Conservation (phyloP, 805 yeast genomes). For the Tetrapisispora pingtungensis region DNA sequence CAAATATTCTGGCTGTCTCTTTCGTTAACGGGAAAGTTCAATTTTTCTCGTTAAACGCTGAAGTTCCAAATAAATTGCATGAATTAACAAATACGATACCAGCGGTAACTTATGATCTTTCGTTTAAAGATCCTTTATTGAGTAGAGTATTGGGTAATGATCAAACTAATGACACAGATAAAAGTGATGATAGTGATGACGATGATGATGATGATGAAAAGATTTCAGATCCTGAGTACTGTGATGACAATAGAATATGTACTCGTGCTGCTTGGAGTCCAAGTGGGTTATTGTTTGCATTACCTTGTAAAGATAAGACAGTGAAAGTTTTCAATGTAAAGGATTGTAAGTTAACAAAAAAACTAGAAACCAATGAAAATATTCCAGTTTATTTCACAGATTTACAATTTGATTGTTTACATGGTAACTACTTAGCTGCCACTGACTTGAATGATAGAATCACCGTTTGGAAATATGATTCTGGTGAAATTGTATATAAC, state of each 20-base stretch:
- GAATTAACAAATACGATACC: conserved; percentile 35
- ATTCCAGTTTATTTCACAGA: conserved; percentile 34
- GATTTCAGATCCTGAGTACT: conserved; percentile 25
- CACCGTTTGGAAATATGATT: conserved; percentile 45
- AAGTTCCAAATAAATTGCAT: conserved; percentile 42
- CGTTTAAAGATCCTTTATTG: conserved; percentile 18
- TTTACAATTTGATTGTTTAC: conserved; percentile 46
- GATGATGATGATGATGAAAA: conserved; percentile 33
- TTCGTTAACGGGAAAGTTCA: conserved; percentile 50
- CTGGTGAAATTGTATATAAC: conserved; percentile 27
- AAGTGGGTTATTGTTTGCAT: conserved; percentile 55
- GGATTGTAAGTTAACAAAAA: conserved; percentile 18
- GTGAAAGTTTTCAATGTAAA: conserved; percentile 35
- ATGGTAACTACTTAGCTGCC: conserved; percentile 51
- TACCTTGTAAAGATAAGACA: conserved; percentile 45
- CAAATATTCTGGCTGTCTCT: conserved; percentile 49
- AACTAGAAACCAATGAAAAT: conserved; percentile 13
- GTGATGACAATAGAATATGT: conserved; percentile 35
- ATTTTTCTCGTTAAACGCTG: conserved; percentile 42
- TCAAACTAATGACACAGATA: conserved; percentile 22
- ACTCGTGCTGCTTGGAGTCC: conserved; percentile 62
- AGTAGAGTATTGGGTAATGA: conserved; percentile 7
- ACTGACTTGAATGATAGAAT: conserved; percentile 42
- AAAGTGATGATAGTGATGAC: conserved; percentile 22
- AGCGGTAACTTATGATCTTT: conserved; percentile 17